Percentiles rank a stretch among this genome's conserved stretches.
Evolutionary conservation across 176 grass and related monocot genomes (phyloP).

Genomic region (Oryza rufipogon): DNA sequence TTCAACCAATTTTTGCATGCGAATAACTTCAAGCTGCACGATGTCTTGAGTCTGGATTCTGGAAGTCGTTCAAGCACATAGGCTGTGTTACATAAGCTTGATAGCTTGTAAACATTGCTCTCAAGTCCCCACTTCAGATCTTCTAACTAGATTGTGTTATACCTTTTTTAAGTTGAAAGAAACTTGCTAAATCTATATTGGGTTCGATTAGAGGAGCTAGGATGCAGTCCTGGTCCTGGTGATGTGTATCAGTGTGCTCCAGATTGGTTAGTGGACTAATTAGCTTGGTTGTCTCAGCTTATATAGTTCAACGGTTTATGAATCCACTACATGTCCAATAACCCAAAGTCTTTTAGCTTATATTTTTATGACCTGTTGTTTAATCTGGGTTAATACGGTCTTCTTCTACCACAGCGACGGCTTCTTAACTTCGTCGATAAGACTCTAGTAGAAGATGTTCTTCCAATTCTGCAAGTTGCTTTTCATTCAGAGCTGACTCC

Average conservation of each 20-base stretch:
- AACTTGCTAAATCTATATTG: background rate
- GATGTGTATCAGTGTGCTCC: background rate
- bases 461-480: constrained; percentile 83
- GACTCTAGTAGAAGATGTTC: constrained; percentile 81
- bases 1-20: background rate
- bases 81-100: background rate
- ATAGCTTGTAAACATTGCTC: background rate
- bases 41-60: background rate
- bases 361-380: constrained; percentile 20
- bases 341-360: background rate
- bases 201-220: background rate
- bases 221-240: background rate
- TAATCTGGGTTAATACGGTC: constrained; percentile 31
- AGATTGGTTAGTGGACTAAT: background rate
- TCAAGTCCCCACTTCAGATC: background rate
- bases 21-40: background rate
- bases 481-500: constrained; percentile 60
- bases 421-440: constrained; percentile 97
- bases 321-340: background rate
- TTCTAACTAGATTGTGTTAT: background rate
- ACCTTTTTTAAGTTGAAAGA: background rate
- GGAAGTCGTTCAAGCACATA: background rate
- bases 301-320: background rate
- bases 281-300: background rate
- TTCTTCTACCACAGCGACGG: constrained; percentile 68